Percentiles rank a stretch among this genome's conserved stretches.
These are phyloP conservation scores for Cryptococcus hybrid DNA, from an alignment of 1,284 basidiomycete genomes.

Conservation along the genomic window DNA sequence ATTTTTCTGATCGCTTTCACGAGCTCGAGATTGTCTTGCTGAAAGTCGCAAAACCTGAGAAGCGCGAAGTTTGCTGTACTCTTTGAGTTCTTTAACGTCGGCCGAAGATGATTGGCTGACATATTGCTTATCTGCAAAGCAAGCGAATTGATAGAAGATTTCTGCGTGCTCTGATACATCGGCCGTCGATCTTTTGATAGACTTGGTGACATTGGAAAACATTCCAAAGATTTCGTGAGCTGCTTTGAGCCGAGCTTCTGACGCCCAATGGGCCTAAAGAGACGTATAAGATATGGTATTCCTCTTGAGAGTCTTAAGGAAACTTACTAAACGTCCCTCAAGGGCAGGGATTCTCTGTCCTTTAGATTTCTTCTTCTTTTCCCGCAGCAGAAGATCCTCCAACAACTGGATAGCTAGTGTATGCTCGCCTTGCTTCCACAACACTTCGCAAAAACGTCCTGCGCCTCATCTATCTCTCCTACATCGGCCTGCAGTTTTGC, in stretches of 20 bases:
- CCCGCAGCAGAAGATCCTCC: conserved; percentile 48
- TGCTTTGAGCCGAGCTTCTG: conserved; percentile 78
- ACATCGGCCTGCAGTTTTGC: conserved; percentile 49
- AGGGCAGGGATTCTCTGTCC: conserved; percentile 19
- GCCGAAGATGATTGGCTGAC: conserved; percentile 66
- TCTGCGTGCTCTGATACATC: conserved; percentile 54
- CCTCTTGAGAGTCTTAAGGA: too few species aligned
- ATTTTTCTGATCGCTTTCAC: too few species aligned
- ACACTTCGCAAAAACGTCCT: conserved; percentile 74
- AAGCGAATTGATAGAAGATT: conserved; percentile 82
- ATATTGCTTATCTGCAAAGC: conserved; percentile 86
- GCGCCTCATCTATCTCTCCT: conserved; percentile 54
- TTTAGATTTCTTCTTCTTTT: conserved; percentile 9
- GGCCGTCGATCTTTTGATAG: conserved; percentile 10
- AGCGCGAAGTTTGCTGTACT: conserved; percentile 52
- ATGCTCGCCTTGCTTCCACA: conserved; percentile 86
- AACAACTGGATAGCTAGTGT: conserved; percentile 76
- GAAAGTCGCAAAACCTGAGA: background rate
- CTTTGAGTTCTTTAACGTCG: conserved; percentile 67
- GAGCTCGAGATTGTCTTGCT: background rate
- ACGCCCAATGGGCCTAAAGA: conserved; percentile 81
- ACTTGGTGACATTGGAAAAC: conserved; percentile 54
- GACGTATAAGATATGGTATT: background rate
- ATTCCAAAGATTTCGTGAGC: conserved; percentile 72
- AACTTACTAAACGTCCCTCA: conserved; percentile 59